Evolutionary conservation across 495 filamentous ascomycete genomes (phyloP), one percentile per base, ranked within the genome.

Genomic region (Chlorociboria aeruginascens): DNA sequence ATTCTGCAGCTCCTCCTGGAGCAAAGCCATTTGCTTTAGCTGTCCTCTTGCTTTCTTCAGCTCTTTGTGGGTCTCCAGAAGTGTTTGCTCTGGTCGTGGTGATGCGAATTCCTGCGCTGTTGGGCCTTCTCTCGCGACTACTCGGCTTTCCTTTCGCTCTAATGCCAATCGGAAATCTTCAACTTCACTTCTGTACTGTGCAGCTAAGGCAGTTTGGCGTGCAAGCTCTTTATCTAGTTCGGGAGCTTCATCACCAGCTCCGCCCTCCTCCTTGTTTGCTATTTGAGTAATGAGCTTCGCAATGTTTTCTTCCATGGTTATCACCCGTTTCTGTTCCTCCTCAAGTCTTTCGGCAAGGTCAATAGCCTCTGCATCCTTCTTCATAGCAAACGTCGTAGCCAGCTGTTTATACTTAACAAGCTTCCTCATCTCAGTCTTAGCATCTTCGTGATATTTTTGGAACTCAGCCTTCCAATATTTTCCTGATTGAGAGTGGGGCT

Each of bases 391-490:
- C 40, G 79, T 84, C 62, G 89, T 95, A 8, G 89, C 88, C 43
- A 85, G 70, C 17, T 83, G 80, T 61, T 85, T 85, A 64, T 88
- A 86, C 55, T 82, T 82, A 38, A 86, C 73, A 47, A 92, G 73
- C 49, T 76, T 83, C 59, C 82, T 81, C 63, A 90, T 84, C 59
- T 89, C 85, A 9, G 71, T 66, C 58, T 81, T 76, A n/a, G 88
- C 90, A 38, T 83, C 82, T 31, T 74, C 70, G 40, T 90, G 80
- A 59, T 96, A 89, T 48, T 72, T 77, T 48, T 93, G 82, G 56
- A 85, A 94, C 61, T 94, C 80, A 8, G 78, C 74, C 61, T 97
- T 97, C 92, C 92, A 98, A 63, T 90, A 95, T 60, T 82, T 81
- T 2, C 89, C 89, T 2, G 88, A 94, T 53, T 82, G 76, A 2